Percentiles rank a stretch among this genome's conserved stretches.
Evolutionary conservation across 2,329 filamentous ascomycete genomes (phyloP).

Genomic region (Aotearoamyces nothofagi): DNA sequence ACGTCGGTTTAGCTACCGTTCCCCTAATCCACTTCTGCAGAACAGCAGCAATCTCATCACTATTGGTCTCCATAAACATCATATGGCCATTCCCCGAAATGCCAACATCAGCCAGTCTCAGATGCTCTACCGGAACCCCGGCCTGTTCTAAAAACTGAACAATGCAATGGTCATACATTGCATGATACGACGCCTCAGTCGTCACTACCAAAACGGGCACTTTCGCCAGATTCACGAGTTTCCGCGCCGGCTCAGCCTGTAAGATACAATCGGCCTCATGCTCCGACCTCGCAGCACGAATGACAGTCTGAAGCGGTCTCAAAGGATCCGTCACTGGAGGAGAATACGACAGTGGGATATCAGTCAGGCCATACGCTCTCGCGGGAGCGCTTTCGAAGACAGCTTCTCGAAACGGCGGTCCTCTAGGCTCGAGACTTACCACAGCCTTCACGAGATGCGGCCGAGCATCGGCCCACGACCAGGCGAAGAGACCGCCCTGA

Average conservation of each 20-base stretch:
- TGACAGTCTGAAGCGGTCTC: not conserved
- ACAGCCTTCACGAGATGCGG: conserved; percentile 26
- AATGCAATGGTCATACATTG: conserved; percentile 28
- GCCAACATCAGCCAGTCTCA: conserved; percentile 23
- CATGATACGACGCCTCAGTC: conserved; percentile 27
- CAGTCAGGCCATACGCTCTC: conserved; percentile 29
- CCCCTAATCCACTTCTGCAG: conserved; percentile 13
- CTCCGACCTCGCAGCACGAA: conserved; percentile 8
- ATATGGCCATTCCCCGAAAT: conserved; percentile 29
- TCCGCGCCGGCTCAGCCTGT: conserved; percentile 22
- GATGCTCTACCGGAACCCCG: conserved; percentile 21
- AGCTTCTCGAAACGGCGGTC: conserved; percentile 28
- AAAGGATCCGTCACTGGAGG: conserved; percentile 13
- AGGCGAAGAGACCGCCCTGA: conserved; percentile 30
- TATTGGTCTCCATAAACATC: conserved; percentile 31
- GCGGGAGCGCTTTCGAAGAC: conserved; percentile 1
- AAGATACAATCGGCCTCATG: conserved; percentile 16
- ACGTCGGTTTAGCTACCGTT: too few species aligned
- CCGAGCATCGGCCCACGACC: conserved; percentile 26
- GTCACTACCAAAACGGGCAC: conserved; percentile 26
- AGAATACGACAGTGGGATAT: conserved; percentile 31
- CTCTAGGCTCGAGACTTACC: conserved; percentile 29
- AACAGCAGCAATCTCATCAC: conserved; percentile 19
- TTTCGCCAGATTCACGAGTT: conserved; percentile 21
- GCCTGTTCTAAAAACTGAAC: conserved; percentile 27